Base-by-base conservation (phyloP, 73 alveolate species). In the Halteria grandinella region DNA sequence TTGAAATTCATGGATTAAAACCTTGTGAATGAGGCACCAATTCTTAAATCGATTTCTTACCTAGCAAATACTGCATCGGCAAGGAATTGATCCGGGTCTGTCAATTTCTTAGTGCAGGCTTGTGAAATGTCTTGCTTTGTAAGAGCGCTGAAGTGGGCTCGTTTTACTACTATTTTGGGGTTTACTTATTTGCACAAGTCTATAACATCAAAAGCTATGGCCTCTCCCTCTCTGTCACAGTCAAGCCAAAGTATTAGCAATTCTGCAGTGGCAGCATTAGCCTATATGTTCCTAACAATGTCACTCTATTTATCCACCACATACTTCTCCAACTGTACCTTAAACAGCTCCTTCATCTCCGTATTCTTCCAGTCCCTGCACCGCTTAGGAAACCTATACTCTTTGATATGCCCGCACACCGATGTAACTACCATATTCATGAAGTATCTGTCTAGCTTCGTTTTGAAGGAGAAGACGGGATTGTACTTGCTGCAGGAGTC, bases 141-240 rank as follows among this genome's bases (percentile, higher is more conserved):
- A 6, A 90, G 77, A 31, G 97, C 94, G 11, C 89, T 62, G 78
- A 80, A 90, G 21, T 86, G 71, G 14, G 97, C 97, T 74, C 97
- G 58, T 32, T 54, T 54, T 41, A 80, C 39, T 36, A 55, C 34
- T 15, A 86, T 45, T 36, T 89, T 75, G 23, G 73, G 79, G 20
- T 76, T 72, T 25, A 28, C 63, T 50, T 51, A 55, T 66, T 51
- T 69, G 40, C 49, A 72, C 41, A 33, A 40, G 24, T 83, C 69
- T 21, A 80, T 71, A 47, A 93, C 99, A 66, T 97, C 99, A 83
- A 86, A 96, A 41, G 98, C 97, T 28, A 97, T 97, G 55, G 92
- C 95, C 79, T 97, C 99, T 28, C 99, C 99, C 69, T 97, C 99
- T 62, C 99, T 47, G 69, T 97, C 99, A 50, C 99, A 97, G 75